Percentiles rank a stretch among this genome's conserved stretches.
These are phyloP conservation scores for Macrotyloma uniflorum DNA, from an alignment of 306 rosid species.

Conservation along the genomic window DNA sequence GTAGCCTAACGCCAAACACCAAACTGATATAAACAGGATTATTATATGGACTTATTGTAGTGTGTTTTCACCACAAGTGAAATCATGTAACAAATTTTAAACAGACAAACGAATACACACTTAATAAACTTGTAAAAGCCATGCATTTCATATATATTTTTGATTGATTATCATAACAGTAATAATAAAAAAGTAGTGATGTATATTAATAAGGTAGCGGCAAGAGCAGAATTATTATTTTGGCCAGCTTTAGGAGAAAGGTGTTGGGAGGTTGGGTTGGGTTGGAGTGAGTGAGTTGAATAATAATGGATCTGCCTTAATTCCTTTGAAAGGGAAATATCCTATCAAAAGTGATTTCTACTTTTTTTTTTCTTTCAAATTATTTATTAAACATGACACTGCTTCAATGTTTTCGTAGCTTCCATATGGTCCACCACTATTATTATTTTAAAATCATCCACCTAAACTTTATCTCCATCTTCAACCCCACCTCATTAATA, in stretches of 20 bases:
- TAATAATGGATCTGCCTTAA: constrained; percentile 34
- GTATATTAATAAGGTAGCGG: neutral
- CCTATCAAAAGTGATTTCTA: constrained; percentile 39
- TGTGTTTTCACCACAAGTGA: too few species aligned
- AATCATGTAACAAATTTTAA: too few species aligned
- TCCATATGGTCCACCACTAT: constrained; percentile 33
- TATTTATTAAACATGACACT: neutral
- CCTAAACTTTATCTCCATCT: constrained; percentile 39
- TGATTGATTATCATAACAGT: too few species aligned
- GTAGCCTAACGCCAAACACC: too few species aligned
- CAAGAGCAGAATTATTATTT: neutral
- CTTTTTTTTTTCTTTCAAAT: constrained; percentile 37
- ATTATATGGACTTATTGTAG: too few species aligned
- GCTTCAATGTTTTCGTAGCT: constrained; percentile 26
- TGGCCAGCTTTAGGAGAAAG: constrained; percentile 14
- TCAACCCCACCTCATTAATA: constrained; percentile 32
- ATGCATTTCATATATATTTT: too few species aligned
- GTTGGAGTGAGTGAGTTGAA: neutral
- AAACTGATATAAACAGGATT: too few species aligned
- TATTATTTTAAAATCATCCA: constrained; percentile 30
- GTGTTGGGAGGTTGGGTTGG: neutral
- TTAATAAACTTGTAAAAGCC: too few species aligned
- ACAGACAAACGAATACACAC: too few species aligned
- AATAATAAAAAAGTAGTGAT: too few species aligned
- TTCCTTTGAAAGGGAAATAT: constrained; percentile 34